These are phyloP conservation scores for Calendula officinalis DNA, from an alignment of 129 eudicot genomes.

Conservation along the genomic window DNA sequence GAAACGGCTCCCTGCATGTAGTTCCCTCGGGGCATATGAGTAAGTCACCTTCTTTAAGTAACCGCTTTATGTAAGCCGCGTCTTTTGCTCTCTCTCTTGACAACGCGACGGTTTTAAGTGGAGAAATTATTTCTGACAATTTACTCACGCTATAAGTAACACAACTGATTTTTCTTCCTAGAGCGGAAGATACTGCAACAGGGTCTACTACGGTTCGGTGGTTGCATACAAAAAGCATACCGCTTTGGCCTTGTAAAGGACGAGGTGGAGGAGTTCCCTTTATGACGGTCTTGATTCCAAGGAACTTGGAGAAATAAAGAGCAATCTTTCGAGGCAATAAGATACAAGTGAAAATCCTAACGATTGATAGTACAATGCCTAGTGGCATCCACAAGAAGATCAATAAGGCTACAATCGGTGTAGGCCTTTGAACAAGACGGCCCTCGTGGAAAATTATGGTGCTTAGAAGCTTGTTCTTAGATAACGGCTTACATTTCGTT, in stretches of 20 bases:
- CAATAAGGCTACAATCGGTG: not conserved
- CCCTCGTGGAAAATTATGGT: not conserved
- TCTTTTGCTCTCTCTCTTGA: not conserved
- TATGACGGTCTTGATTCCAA: not conserved
- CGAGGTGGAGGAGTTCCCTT: not conserved
- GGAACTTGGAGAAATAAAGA: not conserved
- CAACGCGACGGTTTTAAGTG: not conserved
- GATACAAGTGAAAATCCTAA: not conserved
- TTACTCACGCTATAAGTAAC: not conserved
- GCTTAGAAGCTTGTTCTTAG: too few relatives aligned
- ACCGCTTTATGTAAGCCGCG: not conserved
- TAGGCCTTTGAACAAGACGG: not conserved
- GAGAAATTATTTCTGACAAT: not conserved
- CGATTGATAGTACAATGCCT: not conserved
- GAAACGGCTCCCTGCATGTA: not conserved
- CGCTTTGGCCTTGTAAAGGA: not conserved
- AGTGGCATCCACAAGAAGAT: not conserved
- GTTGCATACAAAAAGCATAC: not conserved
- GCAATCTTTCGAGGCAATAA: not conserved
- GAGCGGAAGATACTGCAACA: not conserved
- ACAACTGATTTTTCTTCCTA: not conserved
- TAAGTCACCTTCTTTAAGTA: not conserved
- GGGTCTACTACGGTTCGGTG: not conserved
- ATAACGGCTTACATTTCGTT: too few relatives aligned
- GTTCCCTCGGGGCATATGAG: not conserved